phyloP scores from a whole-genome alignment of 208 protist genomes.

The Acanthamoeba castellanii region DNA sequence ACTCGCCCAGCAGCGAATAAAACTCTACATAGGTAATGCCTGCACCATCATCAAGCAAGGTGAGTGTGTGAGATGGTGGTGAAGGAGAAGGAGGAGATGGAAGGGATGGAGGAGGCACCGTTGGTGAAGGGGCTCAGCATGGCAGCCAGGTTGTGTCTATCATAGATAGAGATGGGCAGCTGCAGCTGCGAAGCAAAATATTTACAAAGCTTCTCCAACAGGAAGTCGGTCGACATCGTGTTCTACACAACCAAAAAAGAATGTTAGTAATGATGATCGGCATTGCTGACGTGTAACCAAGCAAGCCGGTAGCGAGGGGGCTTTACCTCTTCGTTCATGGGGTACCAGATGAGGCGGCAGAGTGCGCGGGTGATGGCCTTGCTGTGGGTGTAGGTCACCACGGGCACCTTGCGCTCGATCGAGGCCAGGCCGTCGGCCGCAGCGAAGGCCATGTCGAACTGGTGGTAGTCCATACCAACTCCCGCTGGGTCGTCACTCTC shows the following conservation, averaged over 20 bases:
- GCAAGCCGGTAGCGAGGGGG: too few relatives aligned
- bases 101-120: too few relatives aligned
- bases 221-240: background rate
- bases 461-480: background rate
- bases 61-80: background rate
- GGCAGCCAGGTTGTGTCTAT: background rate
- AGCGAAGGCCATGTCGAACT: background rate
- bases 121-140: background rate
- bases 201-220: background rate
- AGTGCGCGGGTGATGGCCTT: constrained; percentile 27
- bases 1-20: constrained; percentile 29
- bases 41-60: background rate
- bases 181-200: background rate
- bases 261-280: background rate
- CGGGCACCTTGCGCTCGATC: background rate
- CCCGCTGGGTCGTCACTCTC: too few relatives aligned
- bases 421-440: background rate
- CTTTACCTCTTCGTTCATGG: background rate
- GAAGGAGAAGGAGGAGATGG: too few relatives aligned
- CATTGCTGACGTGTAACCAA: background rate
- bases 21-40: constrained; percentile 44
- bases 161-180: background rate
- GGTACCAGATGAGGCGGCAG: constrained; percentile 45
- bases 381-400: constrained; percentile 69
- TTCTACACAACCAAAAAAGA: background rate